phyloP scores from a whole-genome alignment of 805 yeast genomes.

The Wickerhamiella parazyma region DNA sequence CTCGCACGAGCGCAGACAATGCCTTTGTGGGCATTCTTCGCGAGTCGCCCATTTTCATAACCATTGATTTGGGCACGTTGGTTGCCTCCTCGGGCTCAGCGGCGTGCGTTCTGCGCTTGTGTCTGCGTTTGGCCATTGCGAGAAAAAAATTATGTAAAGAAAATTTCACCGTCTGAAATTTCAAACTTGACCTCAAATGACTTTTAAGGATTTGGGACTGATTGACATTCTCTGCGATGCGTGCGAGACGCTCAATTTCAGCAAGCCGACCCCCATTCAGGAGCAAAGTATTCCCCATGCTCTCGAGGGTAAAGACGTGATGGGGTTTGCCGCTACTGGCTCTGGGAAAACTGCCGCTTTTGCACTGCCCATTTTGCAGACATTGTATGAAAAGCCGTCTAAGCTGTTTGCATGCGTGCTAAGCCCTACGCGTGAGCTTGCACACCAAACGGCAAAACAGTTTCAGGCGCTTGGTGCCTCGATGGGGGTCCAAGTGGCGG shows the following conservation, averaged over 20 bases:
- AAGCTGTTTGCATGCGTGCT: constrained; percentile 82
- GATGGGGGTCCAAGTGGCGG: constrained; percentile 84
- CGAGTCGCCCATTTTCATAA: constrained; percentile 67
- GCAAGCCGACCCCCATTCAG: constrained; percentile 88
- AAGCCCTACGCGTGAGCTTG: constrained; percentile 54
- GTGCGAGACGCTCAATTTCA: constrained; percentile 56
- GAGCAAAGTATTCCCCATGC: constrained; percentile 85
- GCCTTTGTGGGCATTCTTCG: constrained; percentile 55
- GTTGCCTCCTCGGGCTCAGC: constrained; percentile 48
- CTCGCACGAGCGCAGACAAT: constrained; percentile 69
- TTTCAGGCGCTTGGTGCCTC: constrained; percentile 83
- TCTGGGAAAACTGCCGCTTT: constrained; percentile 98
- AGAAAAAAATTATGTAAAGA: constrained; percentile 5
- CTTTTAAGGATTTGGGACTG: constrained; percentile 26
- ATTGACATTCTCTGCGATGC: constrained; percentile 50
- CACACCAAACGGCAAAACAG: constrained; percentile 65
- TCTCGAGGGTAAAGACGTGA: constrained; percentile 76
- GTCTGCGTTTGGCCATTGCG: constrained; percentile 26
- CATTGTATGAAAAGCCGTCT: constrained; percentile 75
- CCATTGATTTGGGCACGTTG: constrained; percentile 87
- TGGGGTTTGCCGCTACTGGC: constrained; percentile 95
- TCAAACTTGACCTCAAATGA: constrained; percentile 6
- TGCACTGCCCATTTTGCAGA: constrained; percentile 88
- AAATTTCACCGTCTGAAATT: not conserved
- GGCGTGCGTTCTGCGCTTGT: constrained; percentile 79